Evolutionary conservation across 108 stramenopile genomes (phyloP).

Genomic region (Skeletonema potamos): DNA sequence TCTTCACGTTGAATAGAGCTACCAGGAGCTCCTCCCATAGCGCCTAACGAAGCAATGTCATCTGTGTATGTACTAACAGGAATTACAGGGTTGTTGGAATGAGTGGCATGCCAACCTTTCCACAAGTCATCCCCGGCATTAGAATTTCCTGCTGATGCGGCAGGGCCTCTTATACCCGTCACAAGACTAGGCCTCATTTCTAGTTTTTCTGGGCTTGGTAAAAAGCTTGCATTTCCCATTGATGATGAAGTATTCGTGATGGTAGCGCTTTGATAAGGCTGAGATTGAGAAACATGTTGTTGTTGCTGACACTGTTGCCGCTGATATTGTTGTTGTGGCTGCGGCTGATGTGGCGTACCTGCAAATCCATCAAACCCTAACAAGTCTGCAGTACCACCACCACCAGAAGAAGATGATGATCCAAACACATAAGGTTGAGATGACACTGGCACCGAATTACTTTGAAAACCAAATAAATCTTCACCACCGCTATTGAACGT

Average conservation of each 20-base stretch:
- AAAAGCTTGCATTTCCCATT: background rate
- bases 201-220: background rate
- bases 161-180: constrained; percentile 13
- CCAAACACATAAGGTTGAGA: background rate
- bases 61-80: background rate
- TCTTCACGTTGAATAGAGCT: background rate
- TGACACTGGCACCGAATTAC: background rate
- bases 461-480: background rate
- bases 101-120: constrained; percentile 1
- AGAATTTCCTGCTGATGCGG: background rate
- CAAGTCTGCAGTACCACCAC: constrained; percentile 12
- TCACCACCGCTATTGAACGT: background rate
- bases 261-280: background rate
- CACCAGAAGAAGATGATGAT: background rate
- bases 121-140: background rate
- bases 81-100: background rate
- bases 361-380: constrained; percentile 19
- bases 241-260: background rate
- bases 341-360: background rate
- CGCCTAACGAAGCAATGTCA: background rate
- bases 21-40: constrained; percentile 1
- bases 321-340: background rate
- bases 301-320: background rate
- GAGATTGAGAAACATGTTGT: constrained; percentile 3
- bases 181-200: constrained; percentile 33